Conservation (phyloP, 2,329 filamentous ascomycete genomes). For the Calonectria fujianensis region DNA sequence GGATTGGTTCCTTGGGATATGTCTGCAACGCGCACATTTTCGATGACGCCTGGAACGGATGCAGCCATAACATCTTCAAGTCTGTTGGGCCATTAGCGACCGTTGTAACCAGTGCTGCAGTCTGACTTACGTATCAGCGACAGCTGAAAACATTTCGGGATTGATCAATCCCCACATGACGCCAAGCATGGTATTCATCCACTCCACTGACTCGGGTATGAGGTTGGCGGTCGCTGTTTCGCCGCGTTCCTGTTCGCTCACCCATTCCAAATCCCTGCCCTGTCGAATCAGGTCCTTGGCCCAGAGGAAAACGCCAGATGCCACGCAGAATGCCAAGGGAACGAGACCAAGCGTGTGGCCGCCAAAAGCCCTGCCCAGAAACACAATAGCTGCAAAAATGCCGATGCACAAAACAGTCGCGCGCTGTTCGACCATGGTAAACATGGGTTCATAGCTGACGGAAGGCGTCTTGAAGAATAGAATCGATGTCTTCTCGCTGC, state of each 20-base stretch:
- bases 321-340: slow-evolving; percentile 81
- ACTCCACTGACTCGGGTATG: slow-evolving; percentile 93
- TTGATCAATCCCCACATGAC: slow-evolving; percentile 95
- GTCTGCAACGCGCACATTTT: slow-evolving; percentile 95
- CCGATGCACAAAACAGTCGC: slow-evolving; percentile 82
- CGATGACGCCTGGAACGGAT: slow-evolving; percentile 91
- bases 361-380: slow-evolving; percentile 87
- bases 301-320: slow-evolving; percentile 91
- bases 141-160: slow-evolving; percentile 93
- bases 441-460: slow-evolving; percentile 93
- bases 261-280: slow-evolving; percentile 90
- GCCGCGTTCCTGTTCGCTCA: slow-evolving; percentile 88
- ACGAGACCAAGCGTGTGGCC: slow-evolving; percentile 85
- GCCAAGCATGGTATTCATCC: slow-evolving; percentile 93
- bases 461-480: slow-evolving; percentile 96
- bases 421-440: slow-evolving; percentile 82
- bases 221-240: slow-evolving; percentile 91
- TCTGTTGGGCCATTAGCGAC: slow-evolving; percentile 50
- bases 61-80: slow-evolving; percentile 93
- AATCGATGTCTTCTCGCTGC: slow-evolving; percentile 96
- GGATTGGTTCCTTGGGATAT: slow-evolving; percentile 96
- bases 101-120: accelerated
- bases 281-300: slow-evolving; percentile 89
- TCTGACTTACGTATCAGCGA: slow-evolving; percentile 83
- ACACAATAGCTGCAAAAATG: slow-evolving; percentile 83